These are phyloP conservation scores for Lipomyces mesembrius DNA, from an alignment of 805 yeast species.

Conservation along the genomic window DNA sequence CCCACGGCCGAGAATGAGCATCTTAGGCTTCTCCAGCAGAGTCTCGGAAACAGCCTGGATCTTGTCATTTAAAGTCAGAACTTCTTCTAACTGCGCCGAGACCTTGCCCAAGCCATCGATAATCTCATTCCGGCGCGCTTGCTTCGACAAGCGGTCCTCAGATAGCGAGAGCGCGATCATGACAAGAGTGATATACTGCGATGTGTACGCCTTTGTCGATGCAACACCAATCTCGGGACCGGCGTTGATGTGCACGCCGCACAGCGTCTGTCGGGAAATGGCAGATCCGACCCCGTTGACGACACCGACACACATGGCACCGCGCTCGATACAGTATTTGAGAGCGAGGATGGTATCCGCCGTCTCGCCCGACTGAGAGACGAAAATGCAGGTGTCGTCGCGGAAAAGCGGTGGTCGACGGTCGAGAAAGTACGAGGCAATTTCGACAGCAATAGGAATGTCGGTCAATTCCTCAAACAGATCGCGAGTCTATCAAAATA, in stretches of 20 bases:
- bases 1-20: conserved; percentile 94
- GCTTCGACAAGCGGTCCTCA: conserved; percentile 81
- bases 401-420: conserved; percentile 96
- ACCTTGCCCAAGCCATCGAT: conserved; percentile 82
- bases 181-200: conserved; percentile 95
- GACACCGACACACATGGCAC: conserved; percentile 96
- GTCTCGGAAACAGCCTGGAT: conserved; percentile 77
- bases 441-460: conserved; percentile 88
- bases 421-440: conserved; percentile 94
- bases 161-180: conserved; percentile 96
- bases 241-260: conserved; percentile 99
- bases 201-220: conserved; percentile 97
- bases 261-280: conserved; percentile 94
- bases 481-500: conserved; percentile 67
- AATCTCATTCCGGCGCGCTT: conserved; percentile 78
- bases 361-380: conserved; percentile 98
- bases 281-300: conserved; percentile 97
- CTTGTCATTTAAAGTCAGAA: conserved; percentile 69
- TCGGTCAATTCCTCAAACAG: conserved; percentile 96
- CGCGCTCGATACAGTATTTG: conserved; percentile 94
- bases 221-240: conserved; percentile 99
- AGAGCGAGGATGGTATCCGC: conserved; percentile 96
- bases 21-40: conserved; percentile 77
- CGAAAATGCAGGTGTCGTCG: conserved; percentile 96
- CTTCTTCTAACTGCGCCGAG: conserved; percentile 82